phyloP scores from a whole-genome alignment of 495 filamentous ascomycete species.

The Annulohypoxylon moriforme region DNA sequence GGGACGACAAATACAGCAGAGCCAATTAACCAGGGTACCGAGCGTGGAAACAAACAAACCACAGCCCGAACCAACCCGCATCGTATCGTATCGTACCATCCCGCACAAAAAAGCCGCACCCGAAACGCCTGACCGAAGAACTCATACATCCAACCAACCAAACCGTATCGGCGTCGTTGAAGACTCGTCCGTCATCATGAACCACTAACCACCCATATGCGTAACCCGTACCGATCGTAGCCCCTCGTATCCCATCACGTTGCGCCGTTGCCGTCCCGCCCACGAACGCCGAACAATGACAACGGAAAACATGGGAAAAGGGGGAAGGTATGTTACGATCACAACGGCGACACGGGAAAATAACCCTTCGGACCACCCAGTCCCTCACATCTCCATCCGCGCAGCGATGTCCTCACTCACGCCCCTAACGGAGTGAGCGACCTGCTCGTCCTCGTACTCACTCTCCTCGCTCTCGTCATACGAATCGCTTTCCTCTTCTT shows the following conservation, averaged over 20 bases:
- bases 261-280: slow-evolving; percentile 18
- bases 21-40: not conserved
- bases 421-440: slow-evolving; percentile 68
- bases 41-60: not conserved
- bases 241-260: slow-evolving; percentile 7
- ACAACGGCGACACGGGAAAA: not conserved
- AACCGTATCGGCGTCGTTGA: slow-evolving; percentile 30
- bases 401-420: slow-evolving; percentile 80
- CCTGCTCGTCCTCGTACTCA: slow-evolving; percentile 59
- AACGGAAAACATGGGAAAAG: slow-evolving; percentile 15
- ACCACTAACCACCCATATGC: not conserved
- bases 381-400: slow-evolving; percentile 70
- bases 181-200: slow-evolving; percentile 29
- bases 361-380: not conserved
- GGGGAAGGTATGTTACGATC: not conserved
- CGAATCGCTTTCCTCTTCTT: slow-evolving; percentile 47
- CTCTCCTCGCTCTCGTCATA: slow-evolving; percentile 62
- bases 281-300: slow-evolving; percentile 32
- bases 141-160: slow-evolving; percentile 23
- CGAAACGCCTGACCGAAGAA: slow-evolving; percentile 26
- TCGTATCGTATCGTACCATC: not conserved
- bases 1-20: not conserved
- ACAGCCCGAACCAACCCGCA: not conserved
- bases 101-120: slow-evolving; percentile 1
- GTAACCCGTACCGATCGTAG: not conserved